Evolutionary conservation across 441 rosid species (phyloP).

Genomic region (Bruguiera hainesii): DNA sequence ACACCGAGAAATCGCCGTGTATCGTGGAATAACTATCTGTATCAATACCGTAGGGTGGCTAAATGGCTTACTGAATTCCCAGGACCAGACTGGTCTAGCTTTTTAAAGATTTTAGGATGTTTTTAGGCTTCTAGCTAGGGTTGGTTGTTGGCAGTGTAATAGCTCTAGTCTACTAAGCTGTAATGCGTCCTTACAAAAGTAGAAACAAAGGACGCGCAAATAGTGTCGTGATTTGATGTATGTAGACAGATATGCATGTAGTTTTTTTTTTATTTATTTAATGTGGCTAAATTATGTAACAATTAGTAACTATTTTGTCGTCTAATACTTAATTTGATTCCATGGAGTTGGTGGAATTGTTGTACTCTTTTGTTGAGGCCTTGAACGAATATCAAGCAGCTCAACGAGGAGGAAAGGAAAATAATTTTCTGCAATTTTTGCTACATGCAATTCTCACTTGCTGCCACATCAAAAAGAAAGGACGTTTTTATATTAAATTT

Average conservation of each 20-base stretch:
- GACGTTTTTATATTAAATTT: too few species aligned
- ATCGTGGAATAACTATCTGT: conserved; percentile 47
- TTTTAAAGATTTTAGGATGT: background rate
- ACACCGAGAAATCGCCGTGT: conserved; percentile 44
- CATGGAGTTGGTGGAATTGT: conserved; percentile 20
- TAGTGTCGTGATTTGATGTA: conserved; percentile 23
- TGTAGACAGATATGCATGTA: background rate
- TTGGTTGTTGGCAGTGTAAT: conserved; percentile 21
- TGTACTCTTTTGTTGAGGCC: conserved; percentile 5
- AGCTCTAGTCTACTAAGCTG: background rate
- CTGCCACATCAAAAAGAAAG: too few species aligned
- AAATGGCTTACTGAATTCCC: conserved; percentile 12
- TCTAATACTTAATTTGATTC: background rate
- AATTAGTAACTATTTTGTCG: too few species aligned
- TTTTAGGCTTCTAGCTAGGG: conserved; percentile 19
- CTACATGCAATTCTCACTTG: too few species aligned
- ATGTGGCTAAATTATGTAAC: conserved; percentile 10
- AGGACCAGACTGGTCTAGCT: conserved; percentile 12
- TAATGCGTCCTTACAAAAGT: conserved; percentile 1
- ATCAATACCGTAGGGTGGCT: background rate
- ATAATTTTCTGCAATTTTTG: background rate
- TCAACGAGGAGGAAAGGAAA: conserved; percentile 20
- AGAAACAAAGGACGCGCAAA: conserved; percentile 24
- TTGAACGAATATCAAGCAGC: conserved; percentile 1
- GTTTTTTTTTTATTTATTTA: conserved; percentile 6